Evolutionary conservation across 805 yeast genomes (phyloP), one percentile per base, ranked within the genome.

Genomic region (Lipomyces japonicus): DNA sequence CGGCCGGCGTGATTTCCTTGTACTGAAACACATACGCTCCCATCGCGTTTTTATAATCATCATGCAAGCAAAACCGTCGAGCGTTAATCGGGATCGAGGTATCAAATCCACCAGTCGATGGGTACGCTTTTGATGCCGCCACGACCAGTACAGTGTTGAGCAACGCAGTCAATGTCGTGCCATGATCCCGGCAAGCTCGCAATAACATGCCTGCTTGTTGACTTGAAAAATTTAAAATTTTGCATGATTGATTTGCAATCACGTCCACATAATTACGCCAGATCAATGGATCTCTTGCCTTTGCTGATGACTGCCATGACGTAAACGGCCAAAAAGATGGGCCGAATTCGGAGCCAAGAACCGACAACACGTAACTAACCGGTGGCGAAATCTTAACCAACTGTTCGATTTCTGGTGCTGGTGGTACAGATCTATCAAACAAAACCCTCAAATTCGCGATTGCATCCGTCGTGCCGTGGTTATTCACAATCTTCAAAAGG

Each of bases 121-220:
- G 40, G 23, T 36, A 43, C 12, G 50, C 35, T 21, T 34, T 41
- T 16, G 46, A 34, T 14, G 37, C 24, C 1, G 49, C 46, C 4
- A 22, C 43, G 14, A 31, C n/a, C 22, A 41, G 32, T 2, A 39
- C 18, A 18, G 37, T 44, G 10, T 25, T n/a, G 7, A 44, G 21
- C 16, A 51, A 14, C 21, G 48, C 39, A 18, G 56, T 51, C 38
- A 51, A n/a, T 3, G 56, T 48, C 9, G 52, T 41, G 10, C 34
- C 23, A 22, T 44, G 39, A 16, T 21, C 30, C 26, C 56, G 31
- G 23, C 46, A 30, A 6, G 14, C 31, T 2, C 5, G 10, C 34
- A 51, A 43, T 6, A 51, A 39, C 10, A 18, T n/a, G 2, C 16
- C 21, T 6, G 42, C 22, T 5, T 24, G 24, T 7, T n/a, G 21